Evolutionary conservation across 2,329 filamentous ascomycete genomes (phyloP).

Genomic region (Colletotrichum sp.): DNA sequence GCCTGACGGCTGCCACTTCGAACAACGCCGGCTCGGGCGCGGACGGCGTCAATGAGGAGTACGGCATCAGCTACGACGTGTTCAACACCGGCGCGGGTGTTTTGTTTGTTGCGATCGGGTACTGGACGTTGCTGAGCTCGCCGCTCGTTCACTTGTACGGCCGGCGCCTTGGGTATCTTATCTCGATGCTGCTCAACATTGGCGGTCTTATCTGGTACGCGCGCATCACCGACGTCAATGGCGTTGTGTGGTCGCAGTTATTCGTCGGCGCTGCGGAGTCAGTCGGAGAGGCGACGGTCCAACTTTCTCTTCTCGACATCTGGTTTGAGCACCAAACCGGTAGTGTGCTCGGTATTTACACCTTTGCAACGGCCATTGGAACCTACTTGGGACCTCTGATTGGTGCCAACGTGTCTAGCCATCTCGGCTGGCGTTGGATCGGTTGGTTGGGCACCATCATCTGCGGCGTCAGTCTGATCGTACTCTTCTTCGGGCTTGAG

Average conservation of each 20-base stretch:
- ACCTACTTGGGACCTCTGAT: constrained; percentile 61
- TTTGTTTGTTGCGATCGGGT: constrained; percentile 60
- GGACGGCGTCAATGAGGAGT: constrained; percentile 52
- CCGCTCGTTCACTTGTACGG: constrained; percentile 61
- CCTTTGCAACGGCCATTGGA: constrained; percentile 59
- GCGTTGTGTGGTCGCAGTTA: constrained; percentile 60
- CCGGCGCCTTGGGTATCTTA: constrained; percentile 57
- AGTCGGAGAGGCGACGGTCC: constrained; percentile 60
- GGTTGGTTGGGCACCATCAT: constrained; percentile 57
- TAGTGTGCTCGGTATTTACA: constrained; percentile 58
- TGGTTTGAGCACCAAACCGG: constrained; percentile 64
- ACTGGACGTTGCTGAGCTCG: constrained; percentile 58
- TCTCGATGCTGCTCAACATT: constrained; percentile 54
- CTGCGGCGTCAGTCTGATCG: constrained; percentile 48
- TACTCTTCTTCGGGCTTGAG: constrained; percentile 57
- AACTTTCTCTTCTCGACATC: constrained; percentile 61
- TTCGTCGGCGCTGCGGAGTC: constrained; percentile 63
- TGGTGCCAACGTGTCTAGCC: constrained; percentile 54
- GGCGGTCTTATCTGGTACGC: constrained; percentile 61
- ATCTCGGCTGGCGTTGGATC: constrained; percentile 60
- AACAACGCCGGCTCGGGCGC: constrained; percentile 60
- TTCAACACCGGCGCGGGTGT: constrained; percentile 64
- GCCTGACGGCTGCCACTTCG: constrained; percentile 59
- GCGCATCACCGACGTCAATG: constrained; percentile 41
- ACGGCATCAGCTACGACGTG: constrained; percentile 54